These are phyloP conservation scores for Aureobasidium uvarum DNA, from an alignment of 2,329 filamentous ascomycete genomes.

Conservation along the genomic window DNA sequence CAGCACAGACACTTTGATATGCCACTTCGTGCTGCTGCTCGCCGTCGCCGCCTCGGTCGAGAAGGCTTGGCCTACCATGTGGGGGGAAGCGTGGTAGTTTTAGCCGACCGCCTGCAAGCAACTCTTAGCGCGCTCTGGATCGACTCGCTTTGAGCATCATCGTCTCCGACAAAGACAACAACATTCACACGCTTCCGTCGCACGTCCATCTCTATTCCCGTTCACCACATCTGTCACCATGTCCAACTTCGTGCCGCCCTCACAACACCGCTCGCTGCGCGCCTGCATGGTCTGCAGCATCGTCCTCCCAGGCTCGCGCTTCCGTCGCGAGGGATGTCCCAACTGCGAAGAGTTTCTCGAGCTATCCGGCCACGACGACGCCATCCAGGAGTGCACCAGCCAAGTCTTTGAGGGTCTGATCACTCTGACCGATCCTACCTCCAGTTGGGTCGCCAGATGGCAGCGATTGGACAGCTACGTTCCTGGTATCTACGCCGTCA, in stretches of 20 bases:
- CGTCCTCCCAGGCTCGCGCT: slow-evolving; percentile 78
- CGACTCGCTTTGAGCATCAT: neutral
- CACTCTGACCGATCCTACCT: slow-evolving; percentile 74
- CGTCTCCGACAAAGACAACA: slow-evolving; percentile 7
- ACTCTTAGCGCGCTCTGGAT: slow-evolving; percentile 9
- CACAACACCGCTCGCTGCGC: slow-evolving; percentile 80
- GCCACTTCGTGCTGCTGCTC: neutral
- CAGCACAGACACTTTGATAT: slow-evolving; percentile 18
- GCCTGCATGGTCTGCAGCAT: slow-evolving; percentile 99
- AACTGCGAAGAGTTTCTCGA: slow-evolving; percentile 95
- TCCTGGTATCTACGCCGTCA: slow-evolving; percentile 86
- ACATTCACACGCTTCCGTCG: neutral
- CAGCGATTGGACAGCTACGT: slow-evolving; percentile 88
- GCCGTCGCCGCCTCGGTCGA: slow-evolving; percentile 12
- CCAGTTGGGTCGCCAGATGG: slow-evolving; percentile 96
- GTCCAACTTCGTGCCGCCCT: slow-evolving; percentile 67
- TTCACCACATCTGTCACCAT: slow-evolving; percentile 38
- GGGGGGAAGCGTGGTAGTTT: neutral
- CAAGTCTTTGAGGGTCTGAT: slow-evolving; percentile 95
- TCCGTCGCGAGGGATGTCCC: slow-evolving; percentile 83
- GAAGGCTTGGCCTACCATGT: slow-evolving; percentile 12
- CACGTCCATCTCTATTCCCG: neutral
- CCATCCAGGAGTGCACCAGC: slow-evolving; percentile 88
- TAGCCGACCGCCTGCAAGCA: neutral
- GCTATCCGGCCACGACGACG: slow-evolving; percentile 71